A percentile compares a stretch with the other conserved stretches of the same genome.
Conservation (phyloP, 2,329 filamentous ascomycete species). For the Aspergillus ochraceus region DNA sequence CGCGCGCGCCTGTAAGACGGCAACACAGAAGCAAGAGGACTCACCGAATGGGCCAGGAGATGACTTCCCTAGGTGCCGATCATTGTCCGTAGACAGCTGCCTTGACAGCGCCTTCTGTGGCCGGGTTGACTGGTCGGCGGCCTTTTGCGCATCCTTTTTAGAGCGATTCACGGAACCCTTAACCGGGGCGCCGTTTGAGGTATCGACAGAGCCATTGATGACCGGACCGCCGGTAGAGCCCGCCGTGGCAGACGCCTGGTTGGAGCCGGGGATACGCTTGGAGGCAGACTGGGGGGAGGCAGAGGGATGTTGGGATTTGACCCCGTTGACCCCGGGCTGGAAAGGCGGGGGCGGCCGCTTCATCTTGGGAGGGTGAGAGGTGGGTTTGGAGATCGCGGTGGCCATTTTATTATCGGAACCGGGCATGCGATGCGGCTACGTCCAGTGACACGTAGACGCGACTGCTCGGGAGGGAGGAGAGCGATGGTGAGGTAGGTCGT, state of each 20-base stretch:
- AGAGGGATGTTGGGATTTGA: slow-evolving; percentile 58
- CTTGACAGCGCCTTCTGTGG: slow-evolving; percentile 37
- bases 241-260: slow-evolving; percentile 51
- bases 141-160: slow-evolving; percentile 56
- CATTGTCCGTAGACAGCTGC: slow-evolving; percentile 27
- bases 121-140: slow-evolving; percentile 33
- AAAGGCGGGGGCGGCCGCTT: slow-evolving; percentile 68
- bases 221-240: slow-evolving; percentile 39
- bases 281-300: slow-evolving; percentile 57
- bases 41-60: slow-evolving; percentile 49
- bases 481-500: slow-evolving; percentile 29
- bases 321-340: slow-evolving; percentile 61
- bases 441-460: slow-evolving; percentile 19
- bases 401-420: slow-evolving; percentile 37
- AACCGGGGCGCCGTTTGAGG: slow-evolving; percentile 17
- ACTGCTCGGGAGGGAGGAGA: slow-evolving; percentile 26
- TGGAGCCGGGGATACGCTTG: slow-evolving; percentile 55
- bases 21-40: slow-evolving; percentile 9
- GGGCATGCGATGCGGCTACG: slow-evolving; percentile 19
- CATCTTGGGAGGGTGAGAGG: slow-evolving; percentile 56
- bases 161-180: slow-evolving; percentile 50
- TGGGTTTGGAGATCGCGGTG: slow-evolving; percentile 45
- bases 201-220: slow-evolving; percentile 46
- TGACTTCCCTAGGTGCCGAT: slow-evolving; percentile 39
- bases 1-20: not conserved